A percentile compares a stretch with the other conserved stretches of the same genome.
These are phyloP conservation scores for Salix exigua DNA, from an alignment of 345 rosid species.

Conservation along the genomic window DNA sequence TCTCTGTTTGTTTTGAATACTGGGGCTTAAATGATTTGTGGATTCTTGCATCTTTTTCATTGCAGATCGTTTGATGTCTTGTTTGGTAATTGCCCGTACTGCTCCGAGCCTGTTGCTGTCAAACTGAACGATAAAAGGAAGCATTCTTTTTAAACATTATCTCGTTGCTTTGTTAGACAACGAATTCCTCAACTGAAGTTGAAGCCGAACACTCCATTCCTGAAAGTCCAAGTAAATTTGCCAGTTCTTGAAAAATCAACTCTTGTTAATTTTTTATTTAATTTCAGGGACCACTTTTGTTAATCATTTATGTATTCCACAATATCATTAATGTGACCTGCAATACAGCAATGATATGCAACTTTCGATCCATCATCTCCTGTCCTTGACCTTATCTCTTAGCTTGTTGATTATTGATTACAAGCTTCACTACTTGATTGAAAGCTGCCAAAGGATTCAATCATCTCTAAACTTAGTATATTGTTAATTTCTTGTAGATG, in stretches of 20 bases:
- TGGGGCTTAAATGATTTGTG: background rate
- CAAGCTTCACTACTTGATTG: background rate
- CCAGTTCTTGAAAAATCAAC: background rate
- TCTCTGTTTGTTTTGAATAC: background rate
- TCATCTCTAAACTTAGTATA: background rate
- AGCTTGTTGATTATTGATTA: background rate
- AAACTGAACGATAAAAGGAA: conserved; percentile 41
- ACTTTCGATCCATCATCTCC: conserved; percentile 12
- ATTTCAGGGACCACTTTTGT: no score
- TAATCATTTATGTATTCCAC: background rate
- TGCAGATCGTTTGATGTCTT: conserved; percentile 75
- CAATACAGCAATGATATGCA: background rate
- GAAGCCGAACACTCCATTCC: no score
- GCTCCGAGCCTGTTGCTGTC: conserved; percentile 74
- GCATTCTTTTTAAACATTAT: conserved; percentile 2
- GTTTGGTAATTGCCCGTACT: conserved; percentile 73
- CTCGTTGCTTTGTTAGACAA: no score
- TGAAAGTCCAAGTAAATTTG: background rate
- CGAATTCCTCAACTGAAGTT: no score
- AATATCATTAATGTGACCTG: background rate
- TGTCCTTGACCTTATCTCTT: conserved; percentile 1
- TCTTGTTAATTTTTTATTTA: no score
- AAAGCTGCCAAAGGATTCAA: background rate
- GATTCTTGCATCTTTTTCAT: conserved; percentile 4
- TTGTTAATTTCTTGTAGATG: background rate